Base-by-base conservation (phyloP, 1,284 basidiomycete genomes). In the Ceratobasidium sp. region DNA sequence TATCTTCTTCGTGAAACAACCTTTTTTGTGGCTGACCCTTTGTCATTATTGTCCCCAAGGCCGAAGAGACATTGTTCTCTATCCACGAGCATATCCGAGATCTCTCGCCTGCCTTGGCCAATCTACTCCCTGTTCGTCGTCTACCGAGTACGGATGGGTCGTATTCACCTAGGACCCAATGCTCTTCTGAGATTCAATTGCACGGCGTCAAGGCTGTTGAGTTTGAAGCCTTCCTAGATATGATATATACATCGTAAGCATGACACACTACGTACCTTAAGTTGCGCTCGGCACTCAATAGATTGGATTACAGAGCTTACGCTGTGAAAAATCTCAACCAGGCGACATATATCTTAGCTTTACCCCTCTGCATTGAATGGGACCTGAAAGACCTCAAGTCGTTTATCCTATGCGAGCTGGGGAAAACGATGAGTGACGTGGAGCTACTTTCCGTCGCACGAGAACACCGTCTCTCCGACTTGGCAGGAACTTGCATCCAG, bases 211-310 rank as follows among this genome's bases (percentile, higher is more conserved):
- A 45, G 19, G 11, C 41, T 15, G 31, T 14, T 41, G 59, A 60
- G 44, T 24, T 63, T n/a, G 45, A 48, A 7, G 60, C 60, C 17
- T 24, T 63, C 27, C 44, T 63, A 5, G 60, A 63, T 7, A 24
- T 63, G 24, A 8, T 63, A 4, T 63, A 63, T 29, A 63, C 60
- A 48, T 44, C 60, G 60, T 48, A 24, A 9, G 60, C 48, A 7
- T 22, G 17, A 11, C 5, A 44, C 14, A 11, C 6, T 11, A 11
- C 6, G 36, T 41, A 5, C 11, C 36, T 41, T 11, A 11, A 41
- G 4, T 17, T 19, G 44, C 2, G 19, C 44, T 41, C 11, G 11
- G n/a, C 2, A 19, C n/a, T 44, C 5, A 44, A 2, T 27, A 48
- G 17, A 27, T 27, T 47, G 60, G 17, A 44, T 8, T 14, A 27